These are phyloP conservation scores for Rutstroemia sp. DNA, from an alignment of 2,329 filamentous ascomycete species.

Conservation along the genomic window DNA sequence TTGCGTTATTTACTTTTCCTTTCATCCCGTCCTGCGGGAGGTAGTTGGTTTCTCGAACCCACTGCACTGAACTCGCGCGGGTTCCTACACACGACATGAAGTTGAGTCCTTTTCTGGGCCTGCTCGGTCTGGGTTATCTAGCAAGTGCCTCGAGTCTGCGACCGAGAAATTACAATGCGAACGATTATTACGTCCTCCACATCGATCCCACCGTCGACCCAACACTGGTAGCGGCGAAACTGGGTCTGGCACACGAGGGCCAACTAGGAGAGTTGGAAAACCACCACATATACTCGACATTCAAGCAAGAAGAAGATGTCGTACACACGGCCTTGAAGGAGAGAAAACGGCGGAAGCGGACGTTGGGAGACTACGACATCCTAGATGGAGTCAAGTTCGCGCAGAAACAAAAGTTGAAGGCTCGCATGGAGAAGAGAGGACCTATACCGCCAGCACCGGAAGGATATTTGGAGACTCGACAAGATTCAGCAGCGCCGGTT, in stretches of 20 bases:
- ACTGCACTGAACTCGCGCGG: neutral
- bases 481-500: constrained; percentile 14
- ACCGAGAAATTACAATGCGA: constrained; percentile 64
- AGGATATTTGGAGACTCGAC: constrained; percentile 16
- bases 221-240: constrained; percentile 57
- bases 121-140: constrained; percentile 43
- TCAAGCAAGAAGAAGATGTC: constrained; percentile 51
- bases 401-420: constrained; percentile 66
- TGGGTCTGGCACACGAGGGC: constrained; percentile 77
- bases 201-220: constrained; percentile 61
- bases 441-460: constrained; percentile 22
- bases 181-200: constrained; percentile 93
- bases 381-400: constrained; percentile 71
- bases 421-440: constrained; percentile 49
- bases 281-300: constrained; percentile 81
- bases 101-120: constrained; percentile 42
- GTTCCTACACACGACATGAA: constrained; percentile 19
- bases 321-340: constrained; percentile 47
- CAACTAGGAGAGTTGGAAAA: constrained; percentile 67
- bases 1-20: neutral
- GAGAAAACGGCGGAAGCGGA: constrained; percentile 52
- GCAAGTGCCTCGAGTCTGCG: constrained; percentile 40
- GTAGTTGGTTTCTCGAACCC: neutral
- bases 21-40: neutral
- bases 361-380: constrained; percentile 43